phyloP scores from a whole-genome alignment of 345 rosid genomes.

The Cardiospermum halicacabum region DNA sequence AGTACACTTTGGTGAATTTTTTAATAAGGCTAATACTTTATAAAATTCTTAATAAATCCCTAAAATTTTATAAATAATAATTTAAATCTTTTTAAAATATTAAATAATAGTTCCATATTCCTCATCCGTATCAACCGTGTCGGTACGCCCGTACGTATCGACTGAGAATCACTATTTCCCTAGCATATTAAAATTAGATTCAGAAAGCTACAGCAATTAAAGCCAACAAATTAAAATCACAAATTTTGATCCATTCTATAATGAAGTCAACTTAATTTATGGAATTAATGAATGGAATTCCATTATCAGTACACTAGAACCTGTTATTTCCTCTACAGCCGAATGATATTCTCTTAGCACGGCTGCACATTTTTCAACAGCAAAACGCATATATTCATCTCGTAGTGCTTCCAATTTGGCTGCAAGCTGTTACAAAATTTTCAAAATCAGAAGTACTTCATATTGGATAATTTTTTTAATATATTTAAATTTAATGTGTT shows the following conservation, averaged over 20 bases:
- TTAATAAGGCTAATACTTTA: too few relatives aligned
- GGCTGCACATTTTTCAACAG: constrained; percentile 72
- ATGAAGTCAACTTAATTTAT: neutral
- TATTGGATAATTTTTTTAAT: neutral
- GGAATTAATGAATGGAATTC: neutral
- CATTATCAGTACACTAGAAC: constrained; percentile 23
- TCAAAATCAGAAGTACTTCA: constrained; percentile 6
- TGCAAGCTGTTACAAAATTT: constrained; percentile 54
- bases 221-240: neutral
- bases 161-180: too few relatives aligned
- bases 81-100: too few relatives aligned
- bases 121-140: too few relatives aligned
- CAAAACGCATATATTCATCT: constrained; percentile 82
- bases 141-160: too few relatives aligned
- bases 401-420: constrained; percentile 90
- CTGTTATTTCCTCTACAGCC: constrained; percentile 92
- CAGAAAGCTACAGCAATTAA: neutral
- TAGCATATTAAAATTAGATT: neutral
- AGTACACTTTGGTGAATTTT: too few relatives aligned
- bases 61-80: too few relatives aligned
- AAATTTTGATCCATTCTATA: neutral
- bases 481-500: constrained; percentile 2
- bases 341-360: constrained; percentile 78
- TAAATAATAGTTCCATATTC: too few relatives aligned
- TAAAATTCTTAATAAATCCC: too few relatives aligned